These are phyloP conservation scores for Helenozyma baotianmanensis DNA, from an alignment of 805 yeast species.

Conservation along the genomic window DNA sequence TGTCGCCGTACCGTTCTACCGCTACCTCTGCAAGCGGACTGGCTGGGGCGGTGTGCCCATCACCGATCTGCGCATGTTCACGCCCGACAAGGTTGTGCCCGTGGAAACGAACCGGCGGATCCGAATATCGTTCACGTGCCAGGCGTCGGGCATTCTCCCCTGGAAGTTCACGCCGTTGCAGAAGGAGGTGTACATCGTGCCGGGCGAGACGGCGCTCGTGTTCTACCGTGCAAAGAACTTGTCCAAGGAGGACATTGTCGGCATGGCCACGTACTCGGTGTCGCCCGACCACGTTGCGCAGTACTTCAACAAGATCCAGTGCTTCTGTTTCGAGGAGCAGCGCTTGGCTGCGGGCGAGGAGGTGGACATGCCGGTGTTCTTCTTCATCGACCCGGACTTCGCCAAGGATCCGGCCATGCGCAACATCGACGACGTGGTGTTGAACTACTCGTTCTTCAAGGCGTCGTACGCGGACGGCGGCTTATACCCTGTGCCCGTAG, in stretches of 20 bases:
- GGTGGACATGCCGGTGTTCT: conserved; percentile 97
- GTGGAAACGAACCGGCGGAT: conserved; percentile 81
- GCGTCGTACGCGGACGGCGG: conserved; percentile 44
- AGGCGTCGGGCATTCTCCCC: conserved; percentile 83
- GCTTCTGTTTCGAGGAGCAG: conserved; percentile 98
- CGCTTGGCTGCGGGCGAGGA: conserved; percentile 92
- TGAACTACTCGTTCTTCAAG: conserved; percentile 89
- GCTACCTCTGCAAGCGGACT: conserved; percentile 88
- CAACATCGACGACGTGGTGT: conserved; percentile 80
- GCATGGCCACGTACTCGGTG: conserved; percentile 97
- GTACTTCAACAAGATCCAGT: conserved; percentile 94
- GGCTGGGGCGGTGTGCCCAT: conserved; percentile 97
- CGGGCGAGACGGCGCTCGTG: conserved; percentile 97
- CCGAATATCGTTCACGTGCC: conserved; percentile 83
- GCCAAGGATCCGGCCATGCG: conserved; percentile 91
- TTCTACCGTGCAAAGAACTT: conserved; percentile 88
- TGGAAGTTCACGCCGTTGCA: conserved; percentile 96
- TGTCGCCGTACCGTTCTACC: conserved; percentile 87
- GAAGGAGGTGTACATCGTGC: conserved; percentile 84
- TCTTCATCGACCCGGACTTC: conserved; percentile 94
- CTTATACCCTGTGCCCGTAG: conserved; percentile 34
- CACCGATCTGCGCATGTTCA: conserved; percentile 74
- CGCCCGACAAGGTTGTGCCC: conserved; percentile 83
- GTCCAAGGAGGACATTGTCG: conserved; percentile 85
- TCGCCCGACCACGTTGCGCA: conserved; percentile 96